Evolutionary conservation across 495 filamentous ascomycete genomes (phyloP), one percentile per base, ranked within the genome.

Genomic region (Penicillium fimorum): DNA sequence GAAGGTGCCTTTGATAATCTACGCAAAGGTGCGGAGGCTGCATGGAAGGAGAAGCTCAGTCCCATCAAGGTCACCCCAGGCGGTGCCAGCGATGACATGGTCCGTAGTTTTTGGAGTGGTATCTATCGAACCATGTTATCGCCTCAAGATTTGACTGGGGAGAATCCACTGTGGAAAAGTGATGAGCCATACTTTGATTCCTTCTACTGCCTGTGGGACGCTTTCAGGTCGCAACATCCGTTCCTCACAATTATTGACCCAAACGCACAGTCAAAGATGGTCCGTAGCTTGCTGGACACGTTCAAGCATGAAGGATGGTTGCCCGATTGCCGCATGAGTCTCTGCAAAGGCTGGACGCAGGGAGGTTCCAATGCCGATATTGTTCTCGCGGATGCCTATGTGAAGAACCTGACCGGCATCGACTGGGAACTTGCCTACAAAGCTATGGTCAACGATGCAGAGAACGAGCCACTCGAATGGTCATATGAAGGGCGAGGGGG

Each of bases 331-430:
- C 82, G 83, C 51, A 86, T 85, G 83, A 73, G 62, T 20, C 79
- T 88, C 0, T 86, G 79, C 60, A 88, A 87, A 68, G 87, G 87
- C 4, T 88, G 81, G 61, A 91, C 87, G 1, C 87, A 92, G 66
- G 87, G 88, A 15, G 88, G 88, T 0, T 90, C 87, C 0, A 91
- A 92, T 59, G 88, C 88, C 12, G 88, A 92, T 52, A 80, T 87
- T 40, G 73, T 92, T 2, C 68, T 92, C 4, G 82, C 81, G 0
- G 88, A 92, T 60, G 82, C 82, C 0, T 90, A 82, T 53, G 45
- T 91, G 10, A 92, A 92, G 62, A 84, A 84, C 0, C 74, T 90
- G 5, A 73, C 74, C 1, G 78, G 72, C 17, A 81, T 92, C 29
- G 80, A 92, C 59, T 92, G 87, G 87, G 73, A 80, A 4, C 78